Base-by-base conservation (phyloP, 768 basidiomycete genomes). In the Mycena galericulata region DNA sequence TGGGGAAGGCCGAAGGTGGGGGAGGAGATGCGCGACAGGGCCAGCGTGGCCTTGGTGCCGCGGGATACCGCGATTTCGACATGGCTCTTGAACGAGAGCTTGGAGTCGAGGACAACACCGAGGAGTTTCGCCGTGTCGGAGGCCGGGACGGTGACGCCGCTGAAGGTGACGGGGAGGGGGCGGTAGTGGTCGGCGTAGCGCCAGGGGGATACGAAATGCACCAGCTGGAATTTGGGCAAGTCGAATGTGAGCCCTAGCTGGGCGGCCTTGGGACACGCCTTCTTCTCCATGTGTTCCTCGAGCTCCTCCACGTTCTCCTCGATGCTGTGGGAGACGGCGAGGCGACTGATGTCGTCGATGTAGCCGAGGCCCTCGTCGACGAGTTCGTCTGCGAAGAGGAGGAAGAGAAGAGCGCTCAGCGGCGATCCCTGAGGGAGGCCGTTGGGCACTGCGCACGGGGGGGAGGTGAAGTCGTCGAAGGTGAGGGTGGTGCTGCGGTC, bases 321-420 rank as follows among this genome's bases (percentile, higher is more conserved):
- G n/a, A 34, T 22, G 14, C 36, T 5, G 36, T 38, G 1, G 1
- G 36, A 22, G 3, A 12, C 30, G 11, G 6, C 54, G 14, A 24
- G 8, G 29, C n/a, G 54, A 22, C 12, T 24, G n/a, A n/a, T 55
- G 36, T 55, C 24, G 12, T 55, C 54, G 24, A 55, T 55, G 54
- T 36, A 55, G 22, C 54, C 22, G 22, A 22, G 38, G 24, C 54
- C 15, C 20, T 55, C 40, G 3, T 27, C 34, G 7, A 62, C 36
- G 11, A 62, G 38, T 3, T 40, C 20, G 18, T 43, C 46, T 3
- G 32, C 34, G 47, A 24, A 62, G 49, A 62, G 3, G 22, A 62
- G 46, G 49, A 36, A 62, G 1, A 62, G 49, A 20, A 62, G 22
- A n/a, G 50, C n/a, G 49, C 45, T 49, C 20, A 62, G 20, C n/a